phyloP scores from a whole-genome alignment of 352 stramenopile genomes.

The Phytophthora colocasiae region DNA sequence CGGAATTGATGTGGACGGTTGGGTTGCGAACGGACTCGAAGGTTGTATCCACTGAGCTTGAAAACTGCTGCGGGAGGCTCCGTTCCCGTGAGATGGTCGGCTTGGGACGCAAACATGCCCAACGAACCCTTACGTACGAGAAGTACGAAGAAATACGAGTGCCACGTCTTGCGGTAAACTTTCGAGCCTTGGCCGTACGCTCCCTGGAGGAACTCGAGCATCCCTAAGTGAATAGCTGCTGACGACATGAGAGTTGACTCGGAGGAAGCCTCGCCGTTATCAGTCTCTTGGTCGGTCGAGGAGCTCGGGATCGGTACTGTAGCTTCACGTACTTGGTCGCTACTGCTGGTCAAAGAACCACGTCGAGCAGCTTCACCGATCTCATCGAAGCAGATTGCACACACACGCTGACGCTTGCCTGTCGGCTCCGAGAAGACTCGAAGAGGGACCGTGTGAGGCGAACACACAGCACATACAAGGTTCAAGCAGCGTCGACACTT shows the following conservation, averaged over 20 bases:
- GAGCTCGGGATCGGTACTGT: conserved; percentile 20
- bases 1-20: conserved; percentile 72
- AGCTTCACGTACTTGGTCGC: conserved; percentile 34
- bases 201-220: conserved; percentile 62
- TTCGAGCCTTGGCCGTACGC: conserved; percentile 45
- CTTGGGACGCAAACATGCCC: conserved; percentile 65
- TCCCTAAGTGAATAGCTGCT: conserved; percentile 52
- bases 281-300: conserved; percentile 12
- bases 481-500: conserved; percentile 71
- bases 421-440: conserved; percentile 58
- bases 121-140: conserved; percentile 77
- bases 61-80: conserved; percentile 63
- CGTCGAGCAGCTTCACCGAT: conserved; percentile 21
- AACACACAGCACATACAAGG: conserved; percentile 75
- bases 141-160: conserved; percentile 73
- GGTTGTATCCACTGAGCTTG: conserved; percentile 73
- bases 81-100: conserved; percentile 50
- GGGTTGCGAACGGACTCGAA: conserved; percentile 73
- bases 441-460: conserved; percentile 53
- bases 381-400: conserved; percentile 48
- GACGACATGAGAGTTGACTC: conserved; percentile 33
- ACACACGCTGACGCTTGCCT: conserved; percentile 57
- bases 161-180: conserved; percentile 72
- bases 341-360: conserved; percentile 15
- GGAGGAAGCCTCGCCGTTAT: conserved; percentile 26